Conservation (phyloP, 2,329 filamentous ascomycete species). For the Colletotrichum liaoningense region DNA sequence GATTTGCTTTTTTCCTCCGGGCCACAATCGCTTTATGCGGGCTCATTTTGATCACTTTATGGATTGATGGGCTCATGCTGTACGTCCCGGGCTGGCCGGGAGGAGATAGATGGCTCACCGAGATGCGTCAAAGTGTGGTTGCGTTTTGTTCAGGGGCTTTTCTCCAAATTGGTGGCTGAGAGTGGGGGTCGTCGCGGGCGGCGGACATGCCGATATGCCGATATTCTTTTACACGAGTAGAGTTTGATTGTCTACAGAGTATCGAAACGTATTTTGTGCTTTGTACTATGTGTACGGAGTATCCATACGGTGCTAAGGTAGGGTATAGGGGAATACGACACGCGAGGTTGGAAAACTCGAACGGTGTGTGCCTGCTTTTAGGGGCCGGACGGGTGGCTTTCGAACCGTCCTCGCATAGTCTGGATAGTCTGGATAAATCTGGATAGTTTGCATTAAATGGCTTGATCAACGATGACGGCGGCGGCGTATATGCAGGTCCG, state of each 20-base stretch:
- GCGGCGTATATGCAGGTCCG: neutral
- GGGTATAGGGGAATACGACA: neutral
- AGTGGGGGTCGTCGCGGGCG: constrained; percentile 9
- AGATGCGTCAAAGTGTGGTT: neutral
- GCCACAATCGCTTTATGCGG: neutral
- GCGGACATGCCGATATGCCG: constrained; percentile 21
- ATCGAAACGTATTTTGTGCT: neutral
- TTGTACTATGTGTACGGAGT: too few relatives aligned
- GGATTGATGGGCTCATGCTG: constrained; percentile 20
- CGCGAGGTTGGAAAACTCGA: neutral
- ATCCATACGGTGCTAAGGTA: neutral
- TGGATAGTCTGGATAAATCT: neutral
- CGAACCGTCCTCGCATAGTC: neutral
- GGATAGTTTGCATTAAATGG: neutral
- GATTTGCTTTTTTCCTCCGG: too few relatives aligned
- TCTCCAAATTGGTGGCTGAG: constrained; percentile 1
- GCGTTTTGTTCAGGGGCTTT: neutral
- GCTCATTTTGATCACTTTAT: constrained; percentile 17
- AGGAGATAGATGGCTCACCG: neutral
- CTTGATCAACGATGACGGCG: neutral
- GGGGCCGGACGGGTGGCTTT: neutral
- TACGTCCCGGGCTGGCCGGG: constrained; percentile 17
- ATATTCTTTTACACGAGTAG: constrained; percentile 18
- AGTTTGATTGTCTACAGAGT: neutral
- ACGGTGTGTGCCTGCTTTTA: constrained; percentile 1